Evolutionary conservation across 2,329 filamentous ascomycete species (phyloP), one percentile per base, ranked within the genome.

Genomic region (Claviceps sp.): DNA sequence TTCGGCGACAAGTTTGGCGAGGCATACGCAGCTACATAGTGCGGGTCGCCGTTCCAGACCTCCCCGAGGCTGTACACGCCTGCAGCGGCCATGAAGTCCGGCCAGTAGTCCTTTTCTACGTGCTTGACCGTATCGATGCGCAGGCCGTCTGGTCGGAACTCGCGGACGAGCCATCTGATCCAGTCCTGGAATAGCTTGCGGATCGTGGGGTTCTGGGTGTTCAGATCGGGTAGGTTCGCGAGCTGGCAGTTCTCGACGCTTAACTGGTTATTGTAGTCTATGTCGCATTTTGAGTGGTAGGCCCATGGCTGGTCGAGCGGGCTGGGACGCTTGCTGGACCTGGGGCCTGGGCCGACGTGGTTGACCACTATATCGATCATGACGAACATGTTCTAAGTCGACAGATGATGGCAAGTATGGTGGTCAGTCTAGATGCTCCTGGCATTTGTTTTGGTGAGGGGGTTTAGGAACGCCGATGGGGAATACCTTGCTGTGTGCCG

Each of bases 301-400:
- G 81, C 81, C 24, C 71, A 72, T 18, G 70, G 54, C 30, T 75
- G 65, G 62, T 83, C 74, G 47, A 77, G 67, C 0, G 71, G 72
- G 5, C 63, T 58, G 5, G 74, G 73, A 7, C 60, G 61, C 56
- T 67, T 65, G 52, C 70, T 62, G 36, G 62, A 52, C 59, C 83
- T 79, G 7, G 78, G 74, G 22, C 70, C 65, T 45, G 76, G 73
- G 16, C 67, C 76, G 64, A 78, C 75, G 60, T 82, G 76, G 60
- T 82, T 82, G 42, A 73, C 70, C 2, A 82, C 79, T 2, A 82
- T 69, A 52, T 82, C 79, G 14, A 79, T 70, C 79, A 83, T 83
- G 38, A 83, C 65, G 54, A 77, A 79, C 44, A 69, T 67, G 47
- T 58, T 59, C 64, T 66, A 8, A 0, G 11, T 30, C 30, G 30